These are phyloP conservation scores for Planoprotostelium fungivorum DNA, from an alignment of 78 protist species.

Conservation along the genomic window DNA sequence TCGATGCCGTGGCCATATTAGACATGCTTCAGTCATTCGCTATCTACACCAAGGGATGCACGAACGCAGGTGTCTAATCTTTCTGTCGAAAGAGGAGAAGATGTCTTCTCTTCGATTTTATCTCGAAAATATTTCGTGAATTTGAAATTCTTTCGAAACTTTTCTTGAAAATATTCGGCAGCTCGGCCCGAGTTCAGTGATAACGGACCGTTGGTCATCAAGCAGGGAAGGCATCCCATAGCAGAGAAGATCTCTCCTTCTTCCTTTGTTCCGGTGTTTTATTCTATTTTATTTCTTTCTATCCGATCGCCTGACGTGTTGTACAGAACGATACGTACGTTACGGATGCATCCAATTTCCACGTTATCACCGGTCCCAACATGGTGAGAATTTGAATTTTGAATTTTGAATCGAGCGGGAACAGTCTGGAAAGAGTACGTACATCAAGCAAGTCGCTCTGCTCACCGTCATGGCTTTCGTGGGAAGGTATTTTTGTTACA, in stretches of 20 bases:
- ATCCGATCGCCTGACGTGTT: neutral
- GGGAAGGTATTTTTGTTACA: constrained; percentile 31
- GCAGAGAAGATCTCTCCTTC: neutral
- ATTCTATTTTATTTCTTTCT: constrained; percentile 4
- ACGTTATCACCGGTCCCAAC: constrained; percentile 52
- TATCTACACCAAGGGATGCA: neutral
- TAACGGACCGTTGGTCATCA: constrained; percentile 47
- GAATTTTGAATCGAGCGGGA: neutral
- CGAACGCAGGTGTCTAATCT: neutral
- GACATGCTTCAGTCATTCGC: constrained; percentile 4
- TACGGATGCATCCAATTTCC: constrained; percentile 33
- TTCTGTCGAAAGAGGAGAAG: too few species aligned
- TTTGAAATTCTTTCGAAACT: neutral
- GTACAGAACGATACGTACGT: constrained; percentile 41
- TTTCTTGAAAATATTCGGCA: neutral
- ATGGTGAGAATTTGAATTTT: constrained; percentile 19
- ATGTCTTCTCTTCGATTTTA: too few species aligned
- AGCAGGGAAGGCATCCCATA: constrained; percentile 47
- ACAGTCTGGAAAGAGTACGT: constrained; percentile 59
- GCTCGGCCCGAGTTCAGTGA: constrained; percentile 30
- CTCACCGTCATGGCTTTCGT: constrained; percentile 48
- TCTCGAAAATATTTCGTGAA: neutral
- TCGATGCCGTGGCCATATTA: neutral
- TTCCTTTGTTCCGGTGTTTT: constrained; percentile 7
- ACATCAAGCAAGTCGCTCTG: constrained; percentile 56